A percentile compares a stretch with the other conserved stretches of the same genome.
phyloP scores from a whole-genome alignment of 1,139 yeast genomes.

The Geotrichum phurueaensis region DNA sequence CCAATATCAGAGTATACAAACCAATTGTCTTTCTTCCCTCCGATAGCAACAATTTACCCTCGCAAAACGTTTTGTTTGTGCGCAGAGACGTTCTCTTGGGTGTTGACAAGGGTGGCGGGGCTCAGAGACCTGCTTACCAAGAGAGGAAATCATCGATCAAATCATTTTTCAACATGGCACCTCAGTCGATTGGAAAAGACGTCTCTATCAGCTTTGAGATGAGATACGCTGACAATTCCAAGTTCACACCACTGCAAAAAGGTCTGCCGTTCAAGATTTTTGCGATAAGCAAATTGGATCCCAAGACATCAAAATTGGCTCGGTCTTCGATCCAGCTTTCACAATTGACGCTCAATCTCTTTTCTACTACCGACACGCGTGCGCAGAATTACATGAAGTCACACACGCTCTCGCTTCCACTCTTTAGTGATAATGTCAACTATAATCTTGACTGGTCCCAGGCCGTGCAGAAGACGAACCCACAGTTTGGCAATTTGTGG shows the following conservation, averaged over 20 bases:
- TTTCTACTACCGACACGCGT: constrained; percentile 27
- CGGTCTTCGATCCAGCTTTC: constrained; percentile 21
- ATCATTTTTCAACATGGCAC: neutral
- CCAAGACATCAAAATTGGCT: constrained; percentile 16
- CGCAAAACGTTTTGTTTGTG: constrained; percentile 26
- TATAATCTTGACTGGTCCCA: constrained; percentile 9
- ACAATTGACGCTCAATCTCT: constrained; percentile 24
- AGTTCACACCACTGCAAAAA: constrained; percentile 24
- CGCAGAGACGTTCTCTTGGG: constrained; percentile 23
- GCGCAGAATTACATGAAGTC: constrained; percentile 27
- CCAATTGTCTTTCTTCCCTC: constrained; percentile 50
- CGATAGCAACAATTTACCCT: constrained; percentile 34
- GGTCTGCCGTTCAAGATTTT: constrained; percentile 26
- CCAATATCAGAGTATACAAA: constrained; percentile 44
- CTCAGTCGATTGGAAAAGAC: neutral
- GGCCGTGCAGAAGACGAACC: constrained; percentile 8
- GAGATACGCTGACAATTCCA: constrained; percentile 25
- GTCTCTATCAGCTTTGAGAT: constrained; percentile 27
- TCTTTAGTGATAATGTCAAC: constrained; percentile 1
- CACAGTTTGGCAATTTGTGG: constrained; percentile 9
- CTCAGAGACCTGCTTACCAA: neutral
- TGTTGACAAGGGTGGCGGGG: neutral
- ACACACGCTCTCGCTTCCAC: constrained; percentile 10
- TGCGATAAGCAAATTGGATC: constrained; percentile 23
- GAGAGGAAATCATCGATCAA: neutral